Evolutionary conservation across 331 rosid species (phyloP).

Genomic region (Telfairia occidentalis): DNA sequence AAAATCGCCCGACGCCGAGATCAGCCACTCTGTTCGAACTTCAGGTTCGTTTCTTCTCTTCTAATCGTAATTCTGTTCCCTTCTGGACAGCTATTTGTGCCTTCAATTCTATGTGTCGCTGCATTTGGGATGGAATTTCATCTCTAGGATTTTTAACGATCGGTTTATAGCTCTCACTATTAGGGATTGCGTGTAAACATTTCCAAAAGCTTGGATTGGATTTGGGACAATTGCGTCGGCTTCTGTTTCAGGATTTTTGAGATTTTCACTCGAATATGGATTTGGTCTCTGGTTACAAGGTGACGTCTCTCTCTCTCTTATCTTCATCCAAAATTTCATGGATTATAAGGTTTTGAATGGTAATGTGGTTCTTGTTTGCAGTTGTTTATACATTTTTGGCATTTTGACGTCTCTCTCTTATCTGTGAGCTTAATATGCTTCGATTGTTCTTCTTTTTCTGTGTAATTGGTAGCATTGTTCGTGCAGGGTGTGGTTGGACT

Average conservation of each 20-base stretch:
- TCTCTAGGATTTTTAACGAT: neutral
- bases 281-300: constrained; percentile 93
- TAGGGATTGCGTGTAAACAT: constrained; percentile 7
- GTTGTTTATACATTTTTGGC: neutral
- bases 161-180: neutral
- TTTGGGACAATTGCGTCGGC: neutral
- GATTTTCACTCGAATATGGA: constrained; percentile 42
- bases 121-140: constrained; percentile 6
- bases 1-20: neutral
- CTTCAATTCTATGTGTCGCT: neutral
- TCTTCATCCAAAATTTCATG: neutral
- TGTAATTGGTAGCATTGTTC: neutral
- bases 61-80: neutral
- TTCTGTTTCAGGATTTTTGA: constrained; percentile 17
- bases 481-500: constrained; percentile 86
- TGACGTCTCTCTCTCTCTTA: constrained; percentile 13
- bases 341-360: neutral
- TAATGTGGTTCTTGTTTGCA: neutral
- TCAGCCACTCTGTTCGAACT: constrained; percentile 4
- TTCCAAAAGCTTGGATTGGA: neutral
- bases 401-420: neutral
- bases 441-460: neutral
- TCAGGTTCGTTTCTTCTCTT: neutral
- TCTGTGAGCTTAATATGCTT: neutral
- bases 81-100: neutral